Conservation (phyloP, 768 basidiomycete species). For the Flagelloscypha sp. region DNA sequence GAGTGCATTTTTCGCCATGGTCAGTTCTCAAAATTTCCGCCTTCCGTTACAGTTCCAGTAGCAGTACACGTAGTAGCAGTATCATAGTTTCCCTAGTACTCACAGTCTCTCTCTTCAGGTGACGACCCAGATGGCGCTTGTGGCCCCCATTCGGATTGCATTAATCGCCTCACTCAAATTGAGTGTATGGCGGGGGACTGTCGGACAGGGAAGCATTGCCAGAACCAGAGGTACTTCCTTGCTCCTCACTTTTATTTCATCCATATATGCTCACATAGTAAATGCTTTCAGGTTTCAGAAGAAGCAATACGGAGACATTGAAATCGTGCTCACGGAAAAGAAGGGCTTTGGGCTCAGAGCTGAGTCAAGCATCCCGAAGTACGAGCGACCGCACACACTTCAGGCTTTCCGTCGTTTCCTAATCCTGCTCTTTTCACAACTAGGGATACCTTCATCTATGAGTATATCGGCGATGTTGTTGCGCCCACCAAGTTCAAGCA, state of each 20-base stretch:
- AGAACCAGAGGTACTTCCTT: conserved; percentile 78
- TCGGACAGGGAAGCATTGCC: conserved; percentile 71
- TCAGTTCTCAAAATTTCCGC: conserved; percentile 38
- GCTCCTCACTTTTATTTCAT: conserved; percentile 1
- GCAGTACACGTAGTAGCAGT: conserved; percentile 5
- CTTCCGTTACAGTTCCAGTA: too few relatives aligned
- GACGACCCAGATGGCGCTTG: conserved; percentile 66
- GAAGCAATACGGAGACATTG: conserved; percentile 75
- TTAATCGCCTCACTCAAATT: conserved; percentile 94
- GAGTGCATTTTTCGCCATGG: conserved; percentile 82
- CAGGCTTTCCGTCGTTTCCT: background rate
- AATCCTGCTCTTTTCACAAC: background rate
- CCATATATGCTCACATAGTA: conserved; percentile 2
- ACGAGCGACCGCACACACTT: conserved; percentile 16
- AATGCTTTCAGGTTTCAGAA: conserved; percentile 64
- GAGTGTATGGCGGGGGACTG: conserved; percentile 93
- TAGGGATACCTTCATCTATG: conserved; percentile 92
- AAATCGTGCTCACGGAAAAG: conserved; percentile 89
- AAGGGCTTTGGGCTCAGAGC: conserved; percentile 94
- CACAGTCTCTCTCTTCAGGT: conserved; percentile 12
- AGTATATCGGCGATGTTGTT: conserved; percentile 97
- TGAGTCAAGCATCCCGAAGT: conserved; percentile 57
- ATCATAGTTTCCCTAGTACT: conserved; percentile 13
- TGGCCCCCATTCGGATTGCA: conserved; percentile 85
- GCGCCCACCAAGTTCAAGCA: conserved; percentile 80